Base-by-base conservation (phyloP, 805 yeast genomes). In the Candida awuae region DNA sequence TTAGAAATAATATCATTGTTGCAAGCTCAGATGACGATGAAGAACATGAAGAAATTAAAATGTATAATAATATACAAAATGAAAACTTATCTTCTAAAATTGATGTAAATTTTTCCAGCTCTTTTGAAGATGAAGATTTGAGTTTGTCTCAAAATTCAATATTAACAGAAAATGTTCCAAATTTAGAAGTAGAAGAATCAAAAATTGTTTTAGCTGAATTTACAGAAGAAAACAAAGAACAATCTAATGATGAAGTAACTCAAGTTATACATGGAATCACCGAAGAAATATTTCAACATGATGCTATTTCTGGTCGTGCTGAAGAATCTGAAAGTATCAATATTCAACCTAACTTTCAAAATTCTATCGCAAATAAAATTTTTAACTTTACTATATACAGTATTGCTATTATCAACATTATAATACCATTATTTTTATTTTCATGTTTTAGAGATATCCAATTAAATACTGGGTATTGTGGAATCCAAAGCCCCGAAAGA, bases 391-490 rank as follows among this genome's bases (percentile, higher is more conserved):
- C n/a, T 5, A 5, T 25, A 12, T 12, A 12, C n/a, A 25, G 6
- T 25, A 12, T 25, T 25, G 28, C n/a, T 25, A 5, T 50, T 39
- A 17, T 20, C n/a, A 26, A n/a, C 17, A 8, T 19, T 32, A 8
- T 37, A 29, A 2, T 23, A 10, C 25, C 37, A 6, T 16, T 28
- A 14, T 18, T 9, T 14, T 39, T 29, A 59, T 70, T 38, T 75
- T 84, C 10, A 4, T 36, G 35, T 81, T 80, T 79, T 58, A 63
- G 83, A 34, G 79, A 80, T 43, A 80, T 82, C 53, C 68, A 72
- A 29, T 49, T 71, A 12, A 61, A 73, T 25, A 67, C 75, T 30
- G 95, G 95, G 0, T 86, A 75, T 56, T 86, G 95, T 64, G 87
- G 87, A 4, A 7, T 38, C 16, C 37, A 37, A 20, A 18, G 14